Evolutionary conservation across 2,329 filamentous ascomycete species (phyloP).

Genomic region (Tolypocladium album): DNA sequence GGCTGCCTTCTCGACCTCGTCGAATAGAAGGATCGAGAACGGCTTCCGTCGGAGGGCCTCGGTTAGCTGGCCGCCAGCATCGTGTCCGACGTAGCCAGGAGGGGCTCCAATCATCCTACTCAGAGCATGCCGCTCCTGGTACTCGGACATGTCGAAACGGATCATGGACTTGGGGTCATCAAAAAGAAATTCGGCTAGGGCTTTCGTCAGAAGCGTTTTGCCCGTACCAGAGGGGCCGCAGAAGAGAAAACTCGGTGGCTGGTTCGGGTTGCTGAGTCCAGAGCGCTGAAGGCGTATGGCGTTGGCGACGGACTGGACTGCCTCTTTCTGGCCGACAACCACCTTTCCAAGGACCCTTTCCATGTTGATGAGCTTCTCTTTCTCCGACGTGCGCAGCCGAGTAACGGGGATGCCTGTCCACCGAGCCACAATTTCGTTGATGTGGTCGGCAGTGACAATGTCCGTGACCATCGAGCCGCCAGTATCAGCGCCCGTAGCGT

Average conservation of each 20-base stretch:
- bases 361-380: constrained; percentile 98
- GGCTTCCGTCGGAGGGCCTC: constrained; percentile 88
- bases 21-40: constrained; percentile 95
- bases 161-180: constrained; percentile 98
- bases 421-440: constrained; percentile 94
- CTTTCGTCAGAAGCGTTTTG: constrained; percentile 95
- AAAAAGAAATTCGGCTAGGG: constrained; percentile 93
- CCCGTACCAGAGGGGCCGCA: constrained; percentile 96
- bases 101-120: constrained; percentile 97
- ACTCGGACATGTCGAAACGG: constrained; percentile 98
- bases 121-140: constrained; percentile 91
- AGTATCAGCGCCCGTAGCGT: constrained; percentile 40
- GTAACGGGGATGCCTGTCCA: constrained; percentile 99
- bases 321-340: constrained; percentile 90
- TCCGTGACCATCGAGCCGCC: constrained; percentile 76
- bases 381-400: constrained; percentile 85
- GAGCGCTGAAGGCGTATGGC: constrained; percentile 92
- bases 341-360: constrained; percentile 74
- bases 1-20: constrained; percentile 96
- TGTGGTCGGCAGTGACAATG: constrained; percentile 90
- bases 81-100: constrained; percentile 93
- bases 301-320: constrained; percentile 86
- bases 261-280: constrained; percentile 88
- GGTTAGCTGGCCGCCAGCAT: constrained; percentile 89
- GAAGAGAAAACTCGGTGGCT: constrained; percentile 96